These are phyloP conservation scores for Tetracladium marchalianum DNA, from an alignment of 495 filamentous ascomycete species.

Conservation along the genomic window DNA sequence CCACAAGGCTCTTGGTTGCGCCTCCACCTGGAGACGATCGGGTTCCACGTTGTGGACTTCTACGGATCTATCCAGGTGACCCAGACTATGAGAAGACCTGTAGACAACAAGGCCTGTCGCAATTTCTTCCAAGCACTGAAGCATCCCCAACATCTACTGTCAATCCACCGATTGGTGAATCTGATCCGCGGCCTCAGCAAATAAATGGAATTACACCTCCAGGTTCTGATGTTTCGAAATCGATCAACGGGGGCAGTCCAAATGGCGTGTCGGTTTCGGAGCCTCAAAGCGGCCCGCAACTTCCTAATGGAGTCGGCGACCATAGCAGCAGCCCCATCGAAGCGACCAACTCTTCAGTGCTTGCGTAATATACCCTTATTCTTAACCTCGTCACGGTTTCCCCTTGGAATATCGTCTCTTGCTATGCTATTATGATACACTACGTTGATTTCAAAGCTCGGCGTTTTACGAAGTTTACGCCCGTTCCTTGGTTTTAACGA, in stretches of 20 bases:
- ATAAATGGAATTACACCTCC: constrained; percentile 21
- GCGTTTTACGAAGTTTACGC: too few species aligned
- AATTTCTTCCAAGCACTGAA: constrained; percentile 21
- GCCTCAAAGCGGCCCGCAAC: background rate
- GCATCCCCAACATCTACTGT: constrained; percentile 7
- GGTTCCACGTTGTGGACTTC: constrained; percentile 33
- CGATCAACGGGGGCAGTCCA: constrained; percentile 18
- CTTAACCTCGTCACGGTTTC: too few species aligned
- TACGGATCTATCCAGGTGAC: constrained; percentile 34
- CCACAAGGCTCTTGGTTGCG: constrained; percentile 27
- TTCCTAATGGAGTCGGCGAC: constrained; percentile 11
- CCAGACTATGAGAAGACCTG: constrained; percentile 34
- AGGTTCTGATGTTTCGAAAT: constrained; percentile 15
- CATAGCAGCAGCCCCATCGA: too few species aligned
- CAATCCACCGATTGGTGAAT: background rate
- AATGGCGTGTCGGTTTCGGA: constrained; percentile 1
- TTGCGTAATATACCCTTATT: too few species aligned
- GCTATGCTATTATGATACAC: too few species aligned
- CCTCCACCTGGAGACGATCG: constrained; percentile 34
- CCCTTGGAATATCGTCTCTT: too few species aligned
- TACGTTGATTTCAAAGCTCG: too few species aligned
- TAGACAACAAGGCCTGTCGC: constrained; percentile 33
- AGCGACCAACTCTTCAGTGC: too few species aligned
- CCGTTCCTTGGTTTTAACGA: too few species aligned
- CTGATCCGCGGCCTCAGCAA: background rate